These are phyloP conservation scores for Flagelloscypha sp. DNA, from an alignment of 768 basidiomycete genomes.

Conservation along the genomic window DNA sequence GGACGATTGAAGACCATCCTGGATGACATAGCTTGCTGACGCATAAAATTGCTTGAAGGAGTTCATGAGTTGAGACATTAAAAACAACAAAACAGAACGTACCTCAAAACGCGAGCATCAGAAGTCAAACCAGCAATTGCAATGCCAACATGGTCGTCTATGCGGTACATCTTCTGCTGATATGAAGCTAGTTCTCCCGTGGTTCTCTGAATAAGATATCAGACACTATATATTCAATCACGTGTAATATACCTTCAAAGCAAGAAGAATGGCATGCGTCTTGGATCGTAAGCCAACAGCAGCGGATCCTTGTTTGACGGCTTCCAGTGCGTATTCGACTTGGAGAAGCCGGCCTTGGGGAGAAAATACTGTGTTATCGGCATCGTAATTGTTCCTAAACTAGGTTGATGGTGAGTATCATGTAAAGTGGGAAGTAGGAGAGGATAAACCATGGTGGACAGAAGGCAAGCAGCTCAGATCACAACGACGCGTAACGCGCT, in stretches of 20 bases:
- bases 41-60: conserved; percentile 86
- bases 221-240: conserved; percentile 1
- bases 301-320: conserved; percentile 99
- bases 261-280: conserved; percentile 87
- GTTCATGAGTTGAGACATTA: no score
- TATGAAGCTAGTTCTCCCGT: conserved; percentile 98
- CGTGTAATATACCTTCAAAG: conserved; percentile 68
- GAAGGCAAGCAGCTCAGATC: no score
- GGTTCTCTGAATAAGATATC: conserved; percentile 59
- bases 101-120: conserved; percentile 97
- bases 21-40: conserved; percentile 94
- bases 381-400: conserved; percentile 97
- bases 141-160: conserved; percentile 99
- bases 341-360: conserved; percentile 96
- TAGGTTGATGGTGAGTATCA: conserved; percentile 18
- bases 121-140: conserved; percentile 98
- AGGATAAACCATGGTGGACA: no score
- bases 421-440: no score
- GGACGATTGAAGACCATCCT: conserved; percentile 95
- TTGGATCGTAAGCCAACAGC: conserved; percentile 93
- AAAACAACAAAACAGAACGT: conserved; percentile 14
- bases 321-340: conserved; percentile 97
- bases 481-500: no score
- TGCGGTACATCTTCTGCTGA: conserved; percentile 99
- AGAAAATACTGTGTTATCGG: conserved; percentile 95